phyloP scores from a whole-genome alignment of 768 basidiomycete species.

The Tricholoma terreum region DNA sequence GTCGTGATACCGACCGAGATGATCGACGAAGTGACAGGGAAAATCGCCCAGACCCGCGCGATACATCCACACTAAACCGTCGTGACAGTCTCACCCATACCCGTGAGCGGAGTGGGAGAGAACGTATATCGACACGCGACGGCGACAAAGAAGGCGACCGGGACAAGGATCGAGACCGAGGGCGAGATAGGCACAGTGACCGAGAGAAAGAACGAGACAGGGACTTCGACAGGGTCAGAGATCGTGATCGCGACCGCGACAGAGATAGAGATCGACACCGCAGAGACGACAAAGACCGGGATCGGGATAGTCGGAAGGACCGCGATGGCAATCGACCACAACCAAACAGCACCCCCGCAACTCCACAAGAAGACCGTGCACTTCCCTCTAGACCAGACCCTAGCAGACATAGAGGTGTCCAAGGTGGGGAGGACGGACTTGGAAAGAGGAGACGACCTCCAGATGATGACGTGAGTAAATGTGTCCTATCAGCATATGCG shows the following conservation, averaged over 20 bases:
- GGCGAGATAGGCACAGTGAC: constrained; percentile 49
- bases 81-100: constrained; percentile 53
- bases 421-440: constrained; percentile 57
- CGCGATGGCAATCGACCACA: constrained; percentile 45
- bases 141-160: constrained; percentile 46
- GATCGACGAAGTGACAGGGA: constrained; percentile 57
- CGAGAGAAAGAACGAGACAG: constrained; percentile 58
- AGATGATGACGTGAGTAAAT: constrained; percentile 68
- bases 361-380: constrained; percentile 48
- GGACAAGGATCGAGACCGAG: constrained; percentile 44
- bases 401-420: constrained; percentile 49
- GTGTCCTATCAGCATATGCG: constrained; percentile 1
- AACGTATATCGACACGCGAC: constrained; percentile 38
- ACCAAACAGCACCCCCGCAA: constrained; percentile 26
- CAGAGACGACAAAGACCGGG: constrained; percentile 61
- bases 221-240: constrained; percentile 56
- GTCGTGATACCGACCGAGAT: constrained; percentile 48
- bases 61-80: constrained; percentile 36
- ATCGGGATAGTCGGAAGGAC: constrained; percentile 60
- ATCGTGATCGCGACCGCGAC: constrained; percentile 38
- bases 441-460: constrained; percentile 67
- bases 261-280: constrained; percentile 55
- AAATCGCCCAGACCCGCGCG: constrained; percentile 42
- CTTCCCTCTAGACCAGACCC: constrained; percentile 60
- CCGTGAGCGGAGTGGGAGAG: constrained; percentile 46